These are phyloP conservation scores for Graphium sp. DNA, from an alignment of 2,329 filamentous ascomycete genomes.

Conservation along the genomic window DNA sequence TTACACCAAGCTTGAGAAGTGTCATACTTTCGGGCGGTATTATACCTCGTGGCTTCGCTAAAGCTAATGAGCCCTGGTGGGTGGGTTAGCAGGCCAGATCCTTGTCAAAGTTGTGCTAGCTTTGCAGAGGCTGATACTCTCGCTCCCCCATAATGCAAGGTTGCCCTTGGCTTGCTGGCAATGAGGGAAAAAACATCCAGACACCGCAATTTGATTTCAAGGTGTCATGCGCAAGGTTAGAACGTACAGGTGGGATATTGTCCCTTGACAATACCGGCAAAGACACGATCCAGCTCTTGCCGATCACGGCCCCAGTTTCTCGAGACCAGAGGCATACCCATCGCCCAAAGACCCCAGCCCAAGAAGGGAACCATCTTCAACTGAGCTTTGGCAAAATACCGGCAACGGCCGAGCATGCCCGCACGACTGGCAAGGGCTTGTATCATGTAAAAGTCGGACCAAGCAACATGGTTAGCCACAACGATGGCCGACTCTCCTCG, in stretches of 20 bases:
- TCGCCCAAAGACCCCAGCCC: constrained; percentile 47
- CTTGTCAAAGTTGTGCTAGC: no score
- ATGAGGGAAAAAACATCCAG: neutral
- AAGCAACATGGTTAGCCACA: constrained; percentile 41
- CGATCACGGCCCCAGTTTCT: constrained; percentile 41
- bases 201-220: no score
- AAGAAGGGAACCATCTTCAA: constrained; percentile 41
- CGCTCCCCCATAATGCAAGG: no score
- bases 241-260: constrained; percentile 43
- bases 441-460: constrained; percentile 49
- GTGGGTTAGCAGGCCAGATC: neutral
- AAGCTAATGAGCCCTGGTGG: constrained; percentile 43
- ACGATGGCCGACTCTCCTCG: constrained; percentile 41
- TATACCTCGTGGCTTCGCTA: constrained; percentile 45
- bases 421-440: constrained; percentile 35
- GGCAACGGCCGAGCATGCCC: constrained; percentile 42
- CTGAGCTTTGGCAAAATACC: constrained; percentile 46
- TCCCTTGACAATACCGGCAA: constrained; percentile 30
- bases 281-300: constrained; percentile 37
- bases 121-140: no score
- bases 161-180: no score
- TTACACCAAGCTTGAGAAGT: constrained; percentile 34
- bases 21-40: constrained; percentile 32
- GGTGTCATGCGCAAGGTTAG: no score
- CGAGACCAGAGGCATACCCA: constrained; percentile 47